Conservation (phyloP, 2,329 filamentous ascomycete species). For the Magnaporthiopsis poae region DNA sequence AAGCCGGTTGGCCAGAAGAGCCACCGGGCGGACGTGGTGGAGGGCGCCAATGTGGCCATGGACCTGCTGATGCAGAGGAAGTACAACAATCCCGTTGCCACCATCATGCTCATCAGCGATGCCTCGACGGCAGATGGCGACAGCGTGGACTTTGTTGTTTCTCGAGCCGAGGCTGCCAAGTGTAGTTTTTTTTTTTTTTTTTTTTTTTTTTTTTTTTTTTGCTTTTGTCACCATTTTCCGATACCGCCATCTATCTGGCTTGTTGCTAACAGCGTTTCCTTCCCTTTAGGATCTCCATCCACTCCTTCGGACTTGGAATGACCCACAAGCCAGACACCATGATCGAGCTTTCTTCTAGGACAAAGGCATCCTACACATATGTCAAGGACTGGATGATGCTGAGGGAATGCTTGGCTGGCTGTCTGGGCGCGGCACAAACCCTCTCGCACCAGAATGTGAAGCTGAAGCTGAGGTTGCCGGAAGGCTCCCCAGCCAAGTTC, state of each 20-base stretch:
- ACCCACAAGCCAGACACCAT: constrained; percentile 98
- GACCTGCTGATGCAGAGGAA: constrained; percentile 96
- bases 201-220: constrained; percentile 2
- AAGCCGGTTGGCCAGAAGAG: constrained; percentile 94
- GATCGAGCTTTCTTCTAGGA: constrained; percentile 91
- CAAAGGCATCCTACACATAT: constrained; percentile 94
- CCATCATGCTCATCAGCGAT: constrained; percentile 93
- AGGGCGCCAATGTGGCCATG: constrained; percentile 97
- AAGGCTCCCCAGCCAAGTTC: constrained; percentile 95
- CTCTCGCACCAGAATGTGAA: constrained; percentile 98
- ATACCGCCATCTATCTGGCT: not conserved
- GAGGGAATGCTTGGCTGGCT: constrained; percentile 87
- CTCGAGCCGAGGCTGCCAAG: constrained; percentile 92
- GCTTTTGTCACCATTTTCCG: too few relatives aligned
- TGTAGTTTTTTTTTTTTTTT: constrained; percentile 35
- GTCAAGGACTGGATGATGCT: constrained; percentile 99
- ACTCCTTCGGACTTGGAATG: constrained; percentile 90
- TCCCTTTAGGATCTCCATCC: constrained; percentile 67
- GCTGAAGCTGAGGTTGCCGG: constrained; percentile 82
- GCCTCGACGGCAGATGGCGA: constrained; percentile 89
- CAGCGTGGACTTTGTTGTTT: constrained; percentile 95
- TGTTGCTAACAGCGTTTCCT: constrained; percentile 17
- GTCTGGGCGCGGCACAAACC: constrained; percentile 80
- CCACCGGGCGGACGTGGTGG: constrained; percentile 88
- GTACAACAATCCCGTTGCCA: constrained; percentile 87